Evolutionary conservation across 2,329 filamentous ascomycete genomes (phyloP).

Genomic region (Sordariomycetes sp.): DNA sequence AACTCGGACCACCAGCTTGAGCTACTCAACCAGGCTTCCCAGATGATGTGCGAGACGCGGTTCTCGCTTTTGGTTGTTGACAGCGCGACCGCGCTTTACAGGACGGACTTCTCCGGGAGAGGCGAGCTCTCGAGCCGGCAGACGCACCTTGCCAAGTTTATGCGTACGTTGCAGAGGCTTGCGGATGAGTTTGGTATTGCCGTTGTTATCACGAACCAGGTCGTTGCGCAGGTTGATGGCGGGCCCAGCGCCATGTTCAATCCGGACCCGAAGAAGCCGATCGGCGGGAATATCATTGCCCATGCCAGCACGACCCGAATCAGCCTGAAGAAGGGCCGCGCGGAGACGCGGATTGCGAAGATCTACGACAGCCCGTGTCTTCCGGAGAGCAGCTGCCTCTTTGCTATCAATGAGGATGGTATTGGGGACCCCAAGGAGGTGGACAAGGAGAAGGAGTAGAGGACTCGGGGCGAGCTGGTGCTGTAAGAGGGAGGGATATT

Average conservation of each 20-base stretch:
- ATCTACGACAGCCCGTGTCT: slow-evolving; percentile 98
- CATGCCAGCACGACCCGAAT: slow-evolving; percentile 93
- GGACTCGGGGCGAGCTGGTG: background rate
- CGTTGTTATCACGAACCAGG: slow-evolving; percentile 97
- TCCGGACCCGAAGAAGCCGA: slow-evolving; percentile 97
- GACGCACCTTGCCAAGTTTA: slow-evolving; percentile 78
- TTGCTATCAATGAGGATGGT: slow-evolving; percentile 94
- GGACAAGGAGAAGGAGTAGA: slow-evolving; percentile 47
- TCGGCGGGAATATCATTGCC: slow-evolving; percentile 97
- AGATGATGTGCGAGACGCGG: slow-evolving; percentile 99
- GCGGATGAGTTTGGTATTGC: slow-evolving; percentile 87
- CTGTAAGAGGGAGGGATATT: background rate
- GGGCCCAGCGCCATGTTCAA: slow-evolving; percentile 98
- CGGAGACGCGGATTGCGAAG: slow-evolving; percentile 94
- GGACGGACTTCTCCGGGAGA: slow-evolving; percentile 93
- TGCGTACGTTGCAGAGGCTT: slow-evolving; percentile 71
- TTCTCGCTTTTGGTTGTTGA: slow-evolving; percentile 95
- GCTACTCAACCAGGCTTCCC: slow-evolving; percentile 83
- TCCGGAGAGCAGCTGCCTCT: slow-evolving; percentile 91
- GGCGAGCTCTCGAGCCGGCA: slow-evolving; percentile 93
- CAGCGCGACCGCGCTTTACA: slow-evolving; percentile 88
- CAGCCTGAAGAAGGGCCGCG: slow-evolving; percentile 90
- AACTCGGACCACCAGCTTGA: slow-evolving; percentile 98
- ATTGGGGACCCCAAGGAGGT: slow-evolving; percentile 96
- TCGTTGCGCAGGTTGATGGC: slow-evolving; percentile 95